Base-by-base conservation (phyloP, 306 rosid genomes). In the Ormosia emarginata region DNA sequence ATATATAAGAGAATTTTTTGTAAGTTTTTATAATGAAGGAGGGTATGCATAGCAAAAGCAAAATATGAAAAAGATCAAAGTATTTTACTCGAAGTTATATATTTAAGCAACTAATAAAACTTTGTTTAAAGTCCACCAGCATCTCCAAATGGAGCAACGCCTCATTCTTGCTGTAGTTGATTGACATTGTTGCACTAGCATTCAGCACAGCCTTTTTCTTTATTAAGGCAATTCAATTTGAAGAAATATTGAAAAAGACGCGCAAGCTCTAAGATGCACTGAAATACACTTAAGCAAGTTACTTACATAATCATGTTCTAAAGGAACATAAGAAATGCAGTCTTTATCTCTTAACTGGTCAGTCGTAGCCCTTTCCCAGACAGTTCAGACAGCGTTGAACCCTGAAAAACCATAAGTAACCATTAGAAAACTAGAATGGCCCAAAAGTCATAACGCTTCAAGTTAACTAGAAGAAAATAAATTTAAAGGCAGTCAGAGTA, bases 381-480 rank as follows among this genome's bases (percentile, higher is more conserved):
- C 98, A 94, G 34, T 92, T 94, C 8, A 92, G 89, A 81, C 97
- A 94, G 41, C 91, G 93, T 47, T 94, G 98, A 6, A 92, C 94
- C 85, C 97, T 94, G 89, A 85, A 84, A 83, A 75, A 71, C 40
- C 88, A 88, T 37, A 13, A 36, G 34, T 36, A 78, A 72, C 52
- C 65, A 73, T 59, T 8, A 40, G 40, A 55, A 67, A 82, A 75
- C 73, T 64, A n/a, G 58, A 66, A 43, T 29, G 17, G 52, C 36
- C 44, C 32, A 13, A 79, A 41, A 24, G 1, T 14, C 84, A n/a
- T 34, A 37, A 50, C 6, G n/a, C 70, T 74, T 65, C 14, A 4
- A 59, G 63, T 75, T 36, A 56, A 55, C 62, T 34, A 10, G n/a
- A 15, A 67, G 17, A 52, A 47, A 59, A 77, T 13, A 64, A 32